Evolutionary conservation across 257 asterid genomes (phyloP).

Genomic region (Nicotiana sylvestris): DNA sequence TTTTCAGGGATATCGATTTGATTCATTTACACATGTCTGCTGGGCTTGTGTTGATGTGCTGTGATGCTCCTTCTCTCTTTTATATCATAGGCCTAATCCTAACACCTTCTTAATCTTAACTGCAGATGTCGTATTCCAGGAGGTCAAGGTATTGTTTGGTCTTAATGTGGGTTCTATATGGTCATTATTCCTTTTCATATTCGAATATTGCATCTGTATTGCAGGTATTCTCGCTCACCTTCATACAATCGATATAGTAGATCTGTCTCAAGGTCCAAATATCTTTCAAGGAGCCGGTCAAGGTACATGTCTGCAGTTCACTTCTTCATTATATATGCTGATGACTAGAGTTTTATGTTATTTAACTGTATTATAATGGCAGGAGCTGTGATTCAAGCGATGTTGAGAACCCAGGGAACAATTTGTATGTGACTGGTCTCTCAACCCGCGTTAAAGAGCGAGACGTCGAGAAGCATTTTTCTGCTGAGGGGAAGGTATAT

Average conservation of each 20-base stretch:
- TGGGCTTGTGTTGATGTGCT: not conserved
- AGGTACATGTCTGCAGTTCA: conserved; percentile 34
- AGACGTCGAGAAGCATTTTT: conserved; percentile 74
- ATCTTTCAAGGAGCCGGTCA: conserved; percentile 56
- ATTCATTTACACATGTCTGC: not conserved
- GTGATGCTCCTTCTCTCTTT: not conserved
- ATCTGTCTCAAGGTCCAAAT: conserved; percentile 45
- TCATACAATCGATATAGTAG: conserved; percentile 39
- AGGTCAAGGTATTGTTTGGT: conserved; percentile 53
- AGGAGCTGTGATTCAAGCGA: conserved; percentile 64
- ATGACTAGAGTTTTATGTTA: not conserved
- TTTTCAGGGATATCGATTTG: not conserved
- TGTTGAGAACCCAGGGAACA: conserved; percentile 91
- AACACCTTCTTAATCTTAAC: not conserved
- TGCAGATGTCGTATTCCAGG: conserved; percentile 77
- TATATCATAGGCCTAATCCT: not conserved
- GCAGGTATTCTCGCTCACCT: conserved; percentile 62
- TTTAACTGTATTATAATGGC: conserved; percentile 1
- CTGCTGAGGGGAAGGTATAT: conserved; percentile 71
- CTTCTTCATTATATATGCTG: not conserved
- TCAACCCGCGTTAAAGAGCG: conserved; percentile 60
- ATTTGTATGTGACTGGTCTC: conserved; percentile 88
- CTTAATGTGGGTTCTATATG: not conserved
- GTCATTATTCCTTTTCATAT: not conserved
- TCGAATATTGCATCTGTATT: not conserved